Percentiles rank a stretch among this genome's conserved stretches.
Evolutionary conservation across 1,139 yeast species (phyloP).

Genomic region (Yamadazyma atmosphaerica): DNA sequence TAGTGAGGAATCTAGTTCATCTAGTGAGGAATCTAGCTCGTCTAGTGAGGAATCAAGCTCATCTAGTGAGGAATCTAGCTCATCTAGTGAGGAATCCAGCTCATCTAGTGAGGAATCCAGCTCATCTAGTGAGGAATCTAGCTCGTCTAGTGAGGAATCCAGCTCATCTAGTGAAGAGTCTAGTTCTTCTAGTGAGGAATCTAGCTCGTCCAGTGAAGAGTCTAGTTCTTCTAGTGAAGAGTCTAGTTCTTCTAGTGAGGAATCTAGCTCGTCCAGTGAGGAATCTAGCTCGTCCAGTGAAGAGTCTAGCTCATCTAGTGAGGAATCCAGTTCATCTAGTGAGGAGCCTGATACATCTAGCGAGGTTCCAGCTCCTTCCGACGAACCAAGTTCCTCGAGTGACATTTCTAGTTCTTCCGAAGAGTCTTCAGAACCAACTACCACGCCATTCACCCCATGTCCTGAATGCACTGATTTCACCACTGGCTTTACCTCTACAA

Average conservation of each 20-base stretch:
- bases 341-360: too few relatives aligned
- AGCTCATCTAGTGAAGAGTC: constrained; percentile 2
- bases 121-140: constrained; percentile 1
- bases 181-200: constrained; percentile 1
- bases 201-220: not conserved
- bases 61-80: not conserved
- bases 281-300: not conserved
- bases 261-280: not conserved
- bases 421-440: too few relatives aligned
- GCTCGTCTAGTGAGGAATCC: constrained; percentile 4
- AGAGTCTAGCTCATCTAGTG: too few relatives aligned
- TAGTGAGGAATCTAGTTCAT: constrained; percentile 1
- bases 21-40: constrained; percentile 3
- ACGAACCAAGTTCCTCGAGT: not conserved
- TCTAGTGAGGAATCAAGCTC: constrained; percentile 1
- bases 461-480: constrained; percentile 12
- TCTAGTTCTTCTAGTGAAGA: constrained; percentile 3
- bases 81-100: constrained; percentile 1
- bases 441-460: constrained; percentile 1
- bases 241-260: constrained; percentile 1
- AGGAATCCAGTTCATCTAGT: too few relatives aligned
- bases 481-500: constrained; percentile 9
- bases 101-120: constrained; percentile 1
- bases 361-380: constrained; percentile 1
- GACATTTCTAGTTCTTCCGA: not conserved